A percentile compares a stretch with the other conserved stretches of the same genome.
phyloP scores from a whole-genome alignment of 768 basidiomycete species.

The Albatrellus ellisii region DNA sequence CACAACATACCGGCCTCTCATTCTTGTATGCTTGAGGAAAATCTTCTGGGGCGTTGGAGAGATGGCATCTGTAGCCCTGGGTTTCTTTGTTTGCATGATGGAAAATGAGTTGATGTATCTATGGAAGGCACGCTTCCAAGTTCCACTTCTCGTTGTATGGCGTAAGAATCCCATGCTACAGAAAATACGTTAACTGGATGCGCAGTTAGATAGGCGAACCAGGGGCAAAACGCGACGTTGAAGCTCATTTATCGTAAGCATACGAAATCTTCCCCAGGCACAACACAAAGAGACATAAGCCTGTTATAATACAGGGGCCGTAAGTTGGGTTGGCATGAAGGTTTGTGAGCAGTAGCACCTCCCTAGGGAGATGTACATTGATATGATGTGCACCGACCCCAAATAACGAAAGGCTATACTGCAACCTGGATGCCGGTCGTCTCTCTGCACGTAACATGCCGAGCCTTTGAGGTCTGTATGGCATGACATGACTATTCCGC shows the following conservation, averaged over 20 bases:
- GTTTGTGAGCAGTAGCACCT: no score
- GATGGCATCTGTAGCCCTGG: constrained; percentile 19
- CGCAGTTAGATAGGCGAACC: neutral
- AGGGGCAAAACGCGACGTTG: neutral
- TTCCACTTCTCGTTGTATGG: constrained; percentile 24
- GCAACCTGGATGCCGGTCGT: no score
- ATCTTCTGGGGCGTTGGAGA: constrained; percentile 22
- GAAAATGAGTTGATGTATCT: constrained; percentile 15
- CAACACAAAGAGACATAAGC: no score
- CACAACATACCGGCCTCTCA: constrained; percentile 18
- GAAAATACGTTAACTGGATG: constrained; percentile 10
- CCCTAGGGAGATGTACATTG: no score
- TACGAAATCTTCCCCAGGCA: neutral
- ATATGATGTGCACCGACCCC: no score
- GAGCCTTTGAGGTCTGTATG: no score
- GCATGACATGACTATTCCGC: no score
- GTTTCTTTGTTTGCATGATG: constrained; percentile 17
- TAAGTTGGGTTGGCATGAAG: neutral
- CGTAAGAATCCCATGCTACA: constrained; percentile 16
- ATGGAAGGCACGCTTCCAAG: constrained; percentile 19
- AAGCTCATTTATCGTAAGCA: neutral
- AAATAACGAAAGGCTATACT: no score
- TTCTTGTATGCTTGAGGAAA: constrained; percentile 22
- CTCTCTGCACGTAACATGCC: no score
- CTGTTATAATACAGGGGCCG: no score